A percentile compares a stretch with the other conserved stretches of the same genome.
Conservation (phyloP, 148 eudicot genomes). For the Vaccinium vitisidaea region DNA sequence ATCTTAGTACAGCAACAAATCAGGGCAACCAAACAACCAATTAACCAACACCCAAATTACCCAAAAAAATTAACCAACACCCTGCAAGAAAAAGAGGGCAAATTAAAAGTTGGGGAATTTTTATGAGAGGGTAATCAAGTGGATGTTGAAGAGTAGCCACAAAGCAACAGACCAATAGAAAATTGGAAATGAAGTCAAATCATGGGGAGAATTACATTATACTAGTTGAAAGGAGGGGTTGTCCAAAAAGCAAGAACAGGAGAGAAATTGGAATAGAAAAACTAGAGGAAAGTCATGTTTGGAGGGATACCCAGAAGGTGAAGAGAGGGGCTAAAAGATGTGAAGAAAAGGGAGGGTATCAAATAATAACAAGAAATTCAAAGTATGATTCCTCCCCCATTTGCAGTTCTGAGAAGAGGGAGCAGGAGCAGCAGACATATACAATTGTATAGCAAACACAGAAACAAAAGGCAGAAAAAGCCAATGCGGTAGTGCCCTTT, state of each 20-base stretch:
- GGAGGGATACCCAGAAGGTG: constrained; percentile 13
- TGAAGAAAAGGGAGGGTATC: constrained; percentile 26
- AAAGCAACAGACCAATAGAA: constrained; percentile 20
- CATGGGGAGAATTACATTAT: constrained; percentile 27
- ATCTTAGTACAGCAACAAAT: constrained; percentile 13
- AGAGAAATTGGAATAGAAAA: constrained; percentile 14
- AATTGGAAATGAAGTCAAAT: constrained; percentile 41
- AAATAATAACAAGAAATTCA: constrained; percentile 45
- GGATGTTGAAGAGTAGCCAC: constrained; percentile 33
- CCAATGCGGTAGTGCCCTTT: constrained; percentile 42
- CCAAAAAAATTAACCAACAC: constrained; percentile 16
- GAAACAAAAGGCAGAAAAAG: constrained; percentile 49
- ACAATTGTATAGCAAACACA: constrained; percentile 59
- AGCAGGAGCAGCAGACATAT: constrained; percentile 53
- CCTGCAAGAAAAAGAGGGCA: constrained; percentile 16
- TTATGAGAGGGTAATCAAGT: constrained; percentile 20
- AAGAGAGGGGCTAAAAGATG: constrained; percentile 25
- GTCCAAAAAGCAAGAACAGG: constrained; percentile 33
- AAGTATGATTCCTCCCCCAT: constrained; percentile 62
- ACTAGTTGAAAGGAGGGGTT: constrained; percentile 16
- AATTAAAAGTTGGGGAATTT: constrained; percentile 15
- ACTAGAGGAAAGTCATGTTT: constrained; percentile 30
- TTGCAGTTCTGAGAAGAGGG: constrained; percentile 49
- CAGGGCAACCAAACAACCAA: background rate
- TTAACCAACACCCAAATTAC: constrained; percentile 22